Evolutionary conservation across 2,329 filamentous ascomycete genomes (phyloP), one percentile per base, ranked within the genome.

Genomic region (Fusarium hostae): DNA sequence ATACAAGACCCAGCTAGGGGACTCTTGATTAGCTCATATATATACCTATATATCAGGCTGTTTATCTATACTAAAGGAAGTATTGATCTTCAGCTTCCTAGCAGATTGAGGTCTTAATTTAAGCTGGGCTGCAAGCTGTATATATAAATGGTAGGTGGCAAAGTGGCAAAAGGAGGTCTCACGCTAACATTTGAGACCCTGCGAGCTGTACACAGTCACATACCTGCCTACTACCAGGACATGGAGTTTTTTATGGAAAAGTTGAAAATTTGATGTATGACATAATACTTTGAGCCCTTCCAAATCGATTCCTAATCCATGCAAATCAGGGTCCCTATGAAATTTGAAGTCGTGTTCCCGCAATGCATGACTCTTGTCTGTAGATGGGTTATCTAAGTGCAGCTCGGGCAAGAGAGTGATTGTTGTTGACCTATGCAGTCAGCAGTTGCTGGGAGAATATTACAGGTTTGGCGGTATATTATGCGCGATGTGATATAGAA

Each of bases 201-300:
- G n/a, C n/a, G n/a, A n/a, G n/a, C n/a, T n/a, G n/a, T n/a, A n/a
- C 57, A 65, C 22, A 16, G 44, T 63, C 45, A 37, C 47, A 63
- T 35, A 22, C 26, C 51, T 47, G 13, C 39, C 37, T 43, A 37
- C 30, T 9, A 41, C 41, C 30, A 43, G 39, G 40, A 54, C 37
- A 69, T 69, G 66, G 66, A 54, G 41, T 48, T 68, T 67, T 62
- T 22, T n/a, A 71, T 71, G 68, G 63, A 41, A 64, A 69, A 65
- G 43, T 56, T 51, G 43, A 47, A 40, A 69, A 30, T 54, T 54
- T 70, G 66, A 71, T 59, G 35, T 40, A 58, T 39, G 44, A 62
- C 44, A 63, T 30, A 10, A 60, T 30, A 32, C 52, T 47, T 30
- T 55, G 37, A 26, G 60, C 30, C 57, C 58, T 63, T 44, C 32